Conservation (phyloP, 331 rosid species). For the Rosa hybrid region DNA sequence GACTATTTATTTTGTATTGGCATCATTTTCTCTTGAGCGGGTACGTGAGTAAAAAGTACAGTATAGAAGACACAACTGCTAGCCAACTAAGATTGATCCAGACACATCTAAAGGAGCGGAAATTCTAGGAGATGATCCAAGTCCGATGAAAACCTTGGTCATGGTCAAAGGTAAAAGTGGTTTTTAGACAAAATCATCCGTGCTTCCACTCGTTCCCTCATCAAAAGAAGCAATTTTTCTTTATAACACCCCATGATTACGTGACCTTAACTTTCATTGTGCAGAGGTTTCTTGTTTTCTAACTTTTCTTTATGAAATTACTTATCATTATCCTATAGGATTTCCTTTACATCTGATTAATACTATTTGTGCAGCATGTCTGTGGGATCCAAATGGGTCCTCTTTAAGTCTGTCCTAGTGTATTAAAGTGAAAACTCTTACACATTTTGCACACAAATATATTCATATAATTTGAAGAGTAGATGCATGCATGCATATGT, state of each 20-base stretch:
- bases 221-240: neutral
- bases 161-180: neutral
- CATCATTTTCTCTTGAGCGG: constrained; percentile 6
- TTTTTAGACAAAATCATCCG: constrained; percentile 11
- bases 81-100: neutral
- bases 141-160: neutral
- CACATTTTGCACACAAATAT: neutral
- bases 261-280: neutral
- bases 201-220: neutral
- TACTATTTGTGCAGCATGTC: neutral
- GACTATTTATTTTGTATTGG: no score
- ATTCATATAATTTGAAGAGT: neutral
- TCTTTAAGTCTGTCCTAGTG: neutral
- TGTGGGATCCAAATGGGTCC: constrained; percentile 15
- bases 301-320: neutral
- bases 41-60: neutral
- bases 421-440: neutral
- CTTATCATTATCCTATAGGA: neutral
- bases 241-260: neutral
- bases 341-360: neutral
- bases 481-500: neutral
- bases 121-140: neutral
- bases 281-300: constrained; percentile 7
- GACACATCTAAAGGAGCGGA: no score
- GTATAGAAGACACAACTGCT: neutral